Conservation (phyloP, 1,284 basidiomycete species). For the Pterula multifida region DNA sequence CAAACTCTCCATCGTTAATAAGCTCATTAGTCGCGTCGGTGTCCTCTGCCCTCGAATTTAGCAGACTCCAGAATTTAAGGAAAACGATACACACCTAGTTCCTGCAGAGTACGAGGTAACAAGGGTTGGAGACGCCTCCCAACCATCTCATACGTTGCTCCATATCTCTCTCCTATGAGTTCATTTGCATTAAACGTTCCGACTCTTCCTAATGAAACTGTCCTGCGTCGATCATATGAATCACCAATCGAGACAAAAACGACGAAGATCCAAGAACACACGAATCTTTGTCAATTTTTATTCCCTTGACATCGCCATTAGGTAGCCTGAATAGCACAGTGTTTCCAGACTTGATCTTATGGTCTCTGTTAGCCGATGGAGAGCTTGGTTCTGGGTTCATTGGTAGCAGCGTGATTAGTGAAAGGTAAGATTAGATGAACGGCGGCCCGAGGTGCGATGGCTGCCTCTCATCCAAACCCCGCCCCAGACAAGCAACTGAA, state of each 20-base stretch:
- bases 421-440: neutral
- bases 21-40: constrained; percentile 85
- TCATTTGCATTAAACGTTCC: constrained; percentile 62
- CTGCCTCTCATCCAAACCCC: neutral
- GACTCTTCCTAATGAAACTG: constrained; percentile 56
- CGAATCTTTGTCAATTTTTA: constrained; percentile 58
- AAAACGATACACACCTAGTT: constrained; percentile 44
- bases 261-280: constrained; percentile 23
- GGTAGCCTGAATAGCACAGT: constrained; percentile 58
- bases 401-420: neutral
- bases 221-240: constrained; percentile 28
- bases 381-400: neutral
- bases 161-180: constrained; percentile 63
- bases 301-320: constrained; percentile 53
- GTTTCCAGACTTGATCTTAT: constrained; percentile 44
- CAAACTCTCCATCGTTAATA: constrained; percentile 70
- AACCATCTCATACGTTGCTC: constrained; percentile 65
- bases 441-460: neutral
- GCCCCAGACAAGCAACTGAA: neutral
- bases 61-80: constrained; percentile 6
- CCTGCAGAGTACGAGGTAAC: constrained; percentile 52
- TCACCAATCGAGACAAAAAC: neutral
- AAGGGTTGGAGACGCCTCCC: constrained; percentile 53
- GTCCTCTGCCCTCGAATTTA: constrained; percentile 46
- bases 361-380: constrained; percentile 11